Evolutionary conservation across 805 yeast species (phyloP).

Genomic region (Starmerella asiatica): DNA sequence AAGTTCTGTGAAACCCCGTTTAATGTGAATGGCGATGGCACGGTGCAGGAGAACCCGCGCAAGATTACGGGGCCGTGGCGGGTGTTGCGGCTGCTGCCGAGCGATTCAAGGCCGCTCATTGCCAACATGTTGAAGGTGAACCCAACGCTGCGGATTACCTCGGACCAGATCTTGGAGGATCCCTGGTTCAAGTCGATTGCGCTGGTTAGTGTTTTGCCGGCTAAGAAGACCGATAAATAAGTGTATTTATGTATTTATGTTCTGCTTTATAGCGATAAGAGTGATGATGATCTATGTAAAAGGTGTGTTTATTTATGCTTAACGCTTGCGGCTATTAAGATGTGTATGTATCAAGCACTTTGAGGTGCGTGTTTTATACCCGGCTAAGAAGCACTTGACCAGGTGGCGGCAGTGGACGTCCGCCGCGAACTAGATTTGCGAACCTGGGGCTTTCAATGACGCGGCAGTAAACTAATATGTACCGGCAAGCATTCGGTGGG

Average conservation of each 20-base stretch:
- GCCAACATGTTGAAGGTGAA: slow-evolving; percentile 51
- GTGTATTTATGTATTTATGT: too few relatives aligned
- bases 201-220: slow-evolving; percentile 17
- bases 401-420: slow-evolving; percentile 73
- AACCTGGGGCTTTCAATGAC: slow-evolving; percentile 84
- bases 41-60: slow-evolving; percentile 17
- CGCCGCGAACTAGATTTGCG: slow-evolving; percentile 79
- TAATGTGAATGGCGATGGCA: slow-evolving; percentile 22
- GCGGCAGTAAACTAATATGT: slow-evolving; percentile 48
- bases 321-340: too few relatives aligned
- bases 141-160: slow-evolving; percentile 43
- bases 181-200: slow-evolving; percentile 47
- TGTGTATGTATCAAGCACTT: too few relatives aligned
- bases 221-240: too few relatives aligned
- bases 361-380: too few relatives aligned
- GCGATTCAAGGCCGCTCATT: slow-evolving; percentile 47
- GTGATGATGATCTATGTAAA: too few relatives aligned
- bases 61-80: slow-evolving; percentile 56
- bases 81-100: slow-evolving; percentile 57
- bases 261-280: too few relatives aligned
- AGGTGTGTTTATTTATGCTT: too few relatives aligned
- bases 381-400: too few relatives aligned
- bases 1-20: slow-evolving; percentile 34
- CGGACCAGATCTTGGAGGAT: slow-evolving; percentile 44
- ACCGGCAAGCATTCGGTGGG: slow-evolving; percentile 26